A percentile compares a stretch with the other conserved stretches of the same genome.
These are phyloP conservation scores for Oryza nivara DNA, from an alignment of 176 grass and related monocot species.

Conservation along the genomic window DNA sequence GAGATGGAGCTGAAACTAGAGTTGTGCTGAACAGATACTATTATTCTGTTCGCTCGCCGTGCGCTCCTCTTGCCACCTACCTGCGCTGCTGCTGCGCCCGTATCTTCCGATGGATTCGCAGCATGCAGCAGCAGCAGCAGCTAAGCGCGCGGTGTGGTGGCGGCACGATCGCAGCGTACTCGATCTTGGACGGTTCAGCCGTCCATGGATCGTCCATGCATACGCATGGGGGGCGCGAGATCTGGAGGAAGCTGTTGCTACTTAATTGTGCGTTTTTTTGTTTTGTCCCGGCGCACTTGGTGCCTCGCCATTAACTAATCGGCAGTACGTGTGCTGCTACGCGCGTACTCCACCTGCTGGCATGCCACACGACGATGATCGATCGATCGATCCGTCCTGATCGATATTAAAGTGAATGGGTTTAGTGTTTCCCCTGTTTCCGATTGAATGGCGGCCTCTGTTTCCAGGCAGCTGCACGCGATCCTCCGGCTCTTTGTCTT, in stretches of 20 bases:
- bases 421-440: neutral
- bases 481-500: neutral
- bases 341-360: neutral
- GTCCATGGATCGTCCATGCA: neutral
- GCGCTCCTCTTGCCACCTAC: neutral
- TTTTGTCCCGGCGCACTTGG: neutral
- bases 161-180: no score
- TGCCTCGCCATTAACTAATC: neutral
- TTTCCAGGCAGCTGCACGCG: neutral
- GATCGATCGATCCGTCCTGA: no score
- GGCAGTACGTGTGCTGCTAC: neutral
- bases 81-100: neutral
- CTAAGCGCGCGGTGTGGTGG: no score
- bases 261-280: no score
- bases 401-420: neutral
- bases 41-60: no score
- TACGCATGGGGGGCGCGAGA: neutral
- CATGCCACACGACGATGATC: neutral
- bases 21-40: no score
- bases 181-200: neutral
- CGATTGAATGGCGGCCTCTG: neutral
- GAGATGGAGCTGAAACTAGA: no score
- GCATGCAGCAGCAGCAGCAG: neutral
- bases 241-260: neutral
- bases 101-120: constrained; percentile 46